Conservation (phyloP, 2,329 filamentous ascomycete genomes). For the Fusarium neocosmosporiellum region DNA sequence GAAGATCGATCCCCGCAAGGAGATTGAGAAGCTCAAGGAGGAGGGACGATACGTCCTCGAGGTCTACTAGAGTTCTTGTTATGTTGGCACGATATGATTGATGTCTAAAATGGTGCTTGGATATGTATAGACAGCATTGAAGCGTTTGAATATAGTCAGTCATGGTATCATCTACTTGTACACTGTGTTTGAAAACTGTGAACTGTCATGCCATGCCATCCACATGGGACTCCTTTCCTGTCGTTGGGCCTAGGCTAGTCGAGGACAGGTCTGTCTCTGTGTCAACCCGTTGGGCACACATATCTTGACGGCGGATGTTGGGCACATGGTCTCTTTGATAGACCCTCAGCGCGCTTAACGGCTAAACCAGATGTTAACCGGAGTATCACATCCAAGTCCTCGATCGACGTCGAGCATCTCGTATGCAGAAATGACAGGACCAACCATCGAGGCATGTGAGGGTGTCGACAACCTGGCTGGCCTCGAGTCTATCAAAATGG, state of each 20-base stretch:
- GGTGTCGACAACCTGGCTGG: background rate
- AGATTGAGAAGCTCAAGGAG: constrained; percentile 98
- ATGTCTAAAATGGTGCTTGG: constrained; percentile 35
- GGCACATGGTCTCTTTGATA: background rate
- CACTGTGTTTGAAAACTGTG: background rate
- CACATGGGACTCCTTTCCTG: background rate
- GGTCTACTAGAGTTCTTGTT: constrained; percentile 76
- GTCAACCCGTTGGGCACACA: background rate
- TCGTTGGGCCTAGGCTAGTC: background rate
- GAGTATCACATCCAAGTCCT: background rate
- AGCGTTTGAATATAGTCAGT: constrained; percentile 36
- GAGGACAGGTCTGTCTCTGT: background rate
- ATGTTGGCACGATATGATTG: constrained; percentile 17
- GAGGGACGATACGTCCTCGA: constrained; percentile 93
- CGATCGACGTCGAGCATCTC: background rate
- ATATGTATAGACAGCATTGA: constrained; percentile 39
- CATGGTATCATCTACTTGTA: background rate
- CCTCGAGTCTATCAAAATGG: background rate
- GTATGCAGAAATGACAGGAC: background rate
- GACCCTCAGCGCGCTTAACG: background rate
- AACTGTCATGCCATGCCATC: background rate
- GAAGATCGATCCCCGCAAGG: constrained; percentile 87
- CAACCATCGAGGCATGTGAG: background rate
- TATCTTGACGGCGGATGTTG: background rate
- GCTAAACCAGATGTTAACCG: background rate